phyloP scores from a whole-genome alignment of 2,329 filamentous ascomycete genomes.

The Aspergillus melleus region DNA sequence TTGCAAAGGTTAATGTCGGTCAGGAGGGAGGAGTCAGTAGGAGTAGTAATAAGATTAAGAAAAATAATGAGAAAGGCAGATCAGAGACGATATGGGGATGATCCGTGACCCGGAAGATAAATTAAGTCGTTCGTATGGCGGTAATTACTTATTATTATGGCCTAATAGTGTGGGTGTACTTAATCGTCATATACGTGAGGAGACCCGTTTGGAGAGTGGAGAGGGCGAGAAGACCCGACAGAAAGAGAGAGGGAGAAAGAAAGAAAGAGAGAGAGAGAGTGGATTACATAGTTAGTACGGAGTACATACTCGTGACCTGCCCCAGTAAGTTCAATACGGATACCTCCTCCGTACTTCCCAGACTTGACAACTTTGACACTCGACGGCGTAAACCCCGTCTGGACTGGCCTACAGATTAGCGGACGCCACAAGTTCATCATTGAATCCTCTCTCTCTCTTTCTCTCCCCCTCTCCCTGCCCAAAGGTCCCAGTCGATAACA shows the following conservation, averaged over 20 bases:
- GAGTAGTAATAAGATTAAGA: not conserved
- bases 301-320: too few species aligned
- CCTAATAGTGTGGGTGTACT: conserved; percentile 13
- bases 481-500: not conserved
- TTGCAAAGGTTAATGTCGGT: not conserved
- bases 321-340: too few species aligned
- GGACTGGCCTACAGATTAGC: too few species aligned
- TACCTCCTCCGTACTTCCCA: too few species aligned
- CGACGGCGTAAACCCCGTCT: too few species aligned
- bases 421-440: not conserved
- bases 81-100: not conserved
- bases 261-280: conserved; percentile 21
- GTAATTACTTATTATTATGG: conserved; percentile 5
- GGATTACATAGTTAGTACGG: conserved; percentile 6
- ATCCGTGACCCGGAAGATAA: not conserved
- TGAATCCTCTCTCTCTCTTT: not conserved
- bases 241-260: too few species aligned
- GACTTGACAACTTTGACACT: too few species aligned
- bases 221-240: not conserved
- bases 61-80: not conserved
- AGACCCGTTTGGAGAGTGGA: conserved; percentile 8
- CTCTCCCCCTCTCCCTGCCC: not conserved
- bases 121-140: not conserved
- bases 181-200: conserved; percentile 30
- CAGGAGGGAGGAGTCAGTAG: not conserved